Percentiles rank a stretch among this genome's conserved stretches.
Evolutionary conservation across 345 rosid genomes (phyloP).

Genomic region (Noccaea caerulescens): DNA sequence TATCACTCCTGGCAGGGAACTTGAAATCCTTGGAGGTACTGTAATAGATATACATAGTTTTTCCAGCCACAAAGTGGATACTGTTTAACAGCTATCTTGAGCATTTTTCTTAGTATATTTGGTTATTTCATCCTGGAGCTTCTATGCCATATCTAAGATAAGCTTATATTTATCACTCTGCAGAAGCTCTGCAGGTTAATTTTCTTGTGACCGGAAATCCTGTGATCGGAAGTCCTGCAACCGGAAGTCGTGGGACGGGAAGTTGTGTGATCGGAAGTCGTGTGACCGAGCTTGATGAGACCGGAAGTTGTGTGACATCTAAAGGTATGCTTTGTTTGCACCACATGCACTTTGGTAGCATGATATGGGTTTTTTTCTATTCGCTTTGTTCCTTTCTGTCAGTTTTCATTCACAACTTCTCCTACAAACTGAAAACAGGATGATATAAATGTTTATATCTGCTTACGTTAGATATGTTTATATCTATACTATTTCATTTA

Average conservation of each 20-base stretch:
- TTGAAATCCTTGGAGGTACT: slow-evolving; percentile 84
- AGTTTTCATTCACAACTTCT: slow-evolving; percentile 27
- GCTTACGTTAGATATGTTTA: slow-evolving; percentile 11
- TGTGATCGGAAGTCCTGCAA: too few species aligned
- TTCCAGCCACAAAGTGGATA: slow-evolving; percentile 20
- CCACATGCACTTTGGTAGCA: slow-evolving; percentile 38
- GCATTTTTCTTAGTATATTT: slow-evolving; percentile 25
- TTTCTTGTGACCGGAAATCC: slow-evolving; percentile 32
- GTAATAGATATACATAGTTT: slow-evolving; percentile 25
- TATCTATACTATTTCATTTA: neutral
- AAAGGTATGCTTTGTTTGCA: slow-evolving; percentile 58
- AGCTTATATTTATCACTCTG: slow-evolving; percentile 27
- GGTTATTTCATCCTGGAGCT: slow-evolving; percentile 23
- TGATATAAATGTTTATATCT: slow-evolving; percentile 15
- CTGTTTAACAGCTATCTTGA: slow-evolving; percentile 9
- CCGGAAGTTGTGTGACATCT: slow-evolving; percentile 52
- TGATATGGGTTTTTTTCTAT: slow-evolving; percentile 17
- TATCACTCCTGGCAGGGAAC: slow-evolving; percentile 74
- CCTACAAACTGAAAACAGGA: slow-evolving; percentile 10
- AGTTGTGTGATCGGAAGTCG: too few species aligned
- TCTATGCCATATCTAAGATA: slow-evolving; percentile 23
- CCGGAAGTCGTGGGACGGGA: too few species aligned
- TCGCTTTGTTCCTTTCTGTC: slow-evolving; percentile 28
- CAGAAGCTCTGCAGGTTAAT: slow-evolving; percentile 77
- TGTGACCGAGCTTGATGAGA: slow-evolving; percentile 44